These are phyloP conservation scores for Eimeria tenella DNA, from an alignment of 169 alveolate genomes.

Conservation along the genomic window DNA sequence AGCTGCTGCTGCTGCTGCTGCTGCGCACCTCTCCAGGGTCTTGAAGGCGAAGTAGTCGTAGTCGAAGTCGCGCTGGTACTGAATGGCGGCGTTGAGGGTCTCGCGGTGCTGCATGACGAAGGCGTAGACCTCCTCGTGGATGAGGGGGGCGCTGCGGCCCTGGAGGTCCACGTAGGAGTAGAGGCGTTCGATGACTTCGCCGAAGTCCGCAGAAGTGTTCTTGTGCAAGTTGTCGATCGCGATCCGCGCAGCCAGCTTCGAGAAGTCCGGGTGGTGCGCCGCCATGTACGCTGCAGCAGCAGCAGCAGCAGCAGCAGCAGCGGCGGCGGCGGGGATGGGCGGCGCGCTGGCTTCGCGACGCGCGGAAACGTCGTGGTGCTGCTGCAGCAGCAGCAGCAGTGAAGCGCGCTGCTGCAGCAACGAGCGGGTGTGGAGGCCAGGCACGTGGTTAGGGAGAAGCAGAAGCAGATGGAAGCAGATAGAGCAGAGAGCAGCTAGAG, in stretches of 20 bases:
- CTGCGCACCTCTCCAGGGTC: constrained; percentile 93
- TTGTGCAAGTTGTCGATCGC: constrained; percentile 97
- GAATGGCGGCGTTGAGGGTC: constrained; percentile 93
- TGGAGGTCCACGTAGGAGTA: constrained; percentile 83
- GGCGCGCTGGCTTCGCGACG: too few relatives aligned
- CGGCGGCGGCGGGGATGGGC: not conserved
- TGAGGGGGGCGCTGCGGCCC: constrained; percentile 95
- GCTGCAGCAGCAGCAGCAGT: too few relatives aligned
- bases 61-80: constrained; percentile 95
- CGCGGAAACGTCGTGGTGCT: too few relatives aligned
- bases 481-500: not conserved
- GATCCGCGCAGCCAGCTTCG: constrained; percentile 98
- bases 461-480: not conserved
- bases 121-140: constrained; percentile 94
- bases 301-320: not conserved
- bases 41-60: constrained; percentile 98
- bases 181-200: not conserved
- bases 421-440: not conserved
- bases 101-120: constrained; percentile 92
- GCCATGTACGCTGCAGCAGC: constrained; percentile 96
- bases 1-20: not conserved
- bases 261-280: constrained; percentile 98
- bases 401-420: too few relatives aligned
- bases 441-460: not conserved
- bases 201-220: constrained; percentile 89